A percentile compares a stretch with the other conserved stretches of the same genome.
Evolutionary conservation across 768 basidiomycete species (phyloP).

Genomic region (Psilocybe azurescens): DNA sequence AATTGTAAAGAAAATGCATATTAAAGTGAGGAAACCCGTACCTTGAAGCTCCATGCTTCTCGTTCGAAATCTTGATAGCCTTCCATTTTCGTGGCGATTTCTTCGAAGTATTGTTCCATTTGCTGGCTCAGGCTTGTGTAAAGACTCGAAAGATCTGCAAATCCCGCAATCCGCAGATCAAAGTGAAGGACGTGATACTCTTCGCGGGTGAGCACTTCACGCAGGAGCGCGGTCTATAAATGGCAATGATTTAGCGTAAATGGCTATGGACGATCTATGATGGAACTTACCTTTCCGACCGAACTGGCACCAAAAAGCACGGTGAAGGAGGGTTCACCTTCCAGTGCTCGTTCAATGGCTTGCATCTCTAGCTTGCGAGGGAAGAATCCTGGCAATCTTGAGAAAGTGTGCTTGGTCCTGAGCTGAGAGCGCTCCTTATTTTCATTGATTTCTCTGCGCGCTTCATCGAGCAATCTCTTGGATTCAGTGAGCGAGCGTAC

Average conservation of each 20-base stretch:
- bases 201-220: slow-evolving; percentile 73
- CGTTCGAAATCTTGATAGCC: slow-evolving; percentile 78
- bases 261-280: background rate
- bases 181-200: slow-evolving; percentile 84
- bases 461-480: slow-evolving; percentile 75
- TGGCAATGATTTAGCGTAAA: background rate
- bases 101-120: slow-evolving; percentile 82
- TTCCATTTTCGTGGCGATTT: slow-evolving; percentile 57
- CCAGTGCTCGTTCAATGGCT: slow-evolving; percentile 67
- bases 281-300: slow-evolving; percentile 69
- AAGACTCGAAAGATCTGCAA: slow-evolving; percentile 79
- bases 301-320: slow-evolving; percentile 82
- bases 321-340: slow-evolving; percentile 79
- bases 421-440: slow-evolving; percentile 68
- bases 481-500: slow-evolving; percentile 83
- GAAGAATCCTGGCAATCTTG: slow-evolving; percentile 76
- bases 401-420: slow-evolving; percentile 78
- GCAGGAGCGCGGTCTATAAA: slow-evolving; percentile 72
- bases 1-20: background rate
- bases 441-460: slow-evolving; percentile 75
- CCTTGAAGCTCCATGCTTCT: slow-evolving; percentile 84
- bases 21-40: slow-evolving; percentile 27
- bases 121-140: slow-evolving; percentile 80
- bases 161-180: slow-evolving; percentile 83
- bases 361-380: slow-evolving; percentile 69